Conservation (phyloP, 2,329 filamentous ascomycete species). For the Monilinia vaccinii-corymbosi region DNA sequence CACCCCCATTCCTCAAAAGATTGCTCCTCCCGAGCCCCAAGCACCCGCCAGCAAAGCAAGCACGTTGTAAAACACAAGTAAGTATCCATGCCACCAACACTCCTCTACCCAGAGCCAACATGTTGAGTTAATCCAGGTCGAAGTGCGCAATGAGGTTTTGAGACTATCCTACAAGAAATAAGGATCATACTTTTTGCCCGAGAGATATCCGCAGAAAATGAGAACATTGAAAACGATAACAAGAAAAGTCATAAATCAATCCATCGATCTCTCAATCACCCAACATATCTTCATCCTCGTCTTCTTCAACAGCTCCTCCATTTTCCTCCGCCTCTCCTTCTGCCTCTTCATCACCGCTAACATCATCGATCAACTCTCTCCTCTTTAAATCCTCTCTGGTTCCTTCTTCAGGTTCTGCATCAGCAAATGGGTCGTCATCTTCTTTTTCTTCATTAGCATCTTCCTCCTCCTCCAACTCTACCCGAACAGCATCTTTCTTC, state of each 20-base stretch:
- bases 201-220: too few species aligned
- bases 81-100: too few species aligned
- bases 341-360: slow-evolving; percentile 33
- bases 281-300: slow-evolving; percentile 33
- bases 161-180: too few species aligned
- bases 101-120: too few species aligned
- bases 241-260: slow-evolving; percentile 1
- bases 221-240: too few species aligned
- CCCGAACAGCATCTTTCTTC: slow-evolving; percentile 35
- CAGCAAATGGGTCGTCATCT: slow-evolving; percentile 35
- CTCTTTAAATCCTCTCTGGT: slow-evolving; percentile 48
- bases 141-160: too few species aligned
- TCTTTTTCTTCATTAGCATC: slow-evolving; percentile 19
- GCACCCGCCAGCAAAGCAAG: too few species aligned
- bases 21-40: too few species aligned
- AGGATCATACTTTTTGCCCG: too few species aligned
- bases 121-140: too few species aligned
- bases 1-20: too few species aligned
- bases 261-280: slow-evolving; percentile 31
- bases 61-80: too few species aligned
- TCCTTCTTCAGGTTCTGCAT: slow-evolving; percentile 47
- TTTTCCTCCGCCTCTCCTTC: slow-evolving; percentile 27
- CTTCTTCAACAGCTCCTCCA: slow-evolving; percentile 26
- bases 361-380: slow-evolving; percentile 45
- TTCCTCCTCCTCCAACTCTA: slow-evolving; percentile 23